Conservation (phyloP, 148 eudicot genomes). For the Tetragonia tetragonoides region DNA sequence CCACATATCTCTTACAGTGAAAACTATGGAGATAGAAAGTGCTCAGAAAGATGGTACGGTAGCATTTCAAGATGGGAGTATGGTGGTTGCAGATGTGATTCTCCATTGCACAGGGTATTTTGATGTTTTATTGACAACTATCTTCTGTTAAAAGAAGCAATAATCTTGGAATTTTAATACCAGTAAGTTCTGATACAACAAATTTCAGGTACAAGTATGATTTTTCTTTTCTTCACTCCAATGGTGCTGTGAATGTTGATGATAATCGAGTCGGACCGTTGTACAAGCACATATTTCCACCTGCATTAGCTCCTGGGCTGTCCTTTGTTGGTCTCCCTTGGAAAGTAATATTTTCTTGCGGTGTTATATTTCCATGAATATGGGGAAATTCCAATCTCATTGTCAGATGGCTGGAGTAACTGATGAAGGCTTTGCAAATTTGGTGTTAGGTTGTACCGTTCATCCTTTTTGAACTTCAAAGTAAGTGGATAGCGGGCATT, state of each 20-base stretch:
- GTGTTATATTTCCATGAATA: background rate
- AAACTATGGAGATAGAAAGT: conserved; percentile 57
- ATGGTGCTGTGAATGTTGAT: conserved; percentile 54
- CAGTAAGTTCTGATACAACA: conserved; percentile 3
- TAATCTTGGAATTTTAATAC: background rate
- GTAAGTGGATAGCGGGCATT: conserved; percentile 85
- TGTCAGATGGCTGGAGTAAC: conserved; percentile 4
- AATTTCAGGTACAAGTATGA: conserved; percentile 73
- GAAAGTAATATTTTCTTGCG: conserved; percentile 45
- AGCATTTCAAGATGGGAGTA: conserved; percentile 56
- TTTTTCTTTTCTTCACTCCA: conserved; percentile 79
- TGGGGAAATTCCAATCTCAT: background rate
- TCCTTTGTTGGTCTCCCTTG: conserved; percentile 92
- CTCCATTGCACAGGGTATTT: conserved; percentile 91
- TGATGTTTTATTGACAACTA: background rate
- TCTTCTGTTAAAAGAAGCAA: background rate
- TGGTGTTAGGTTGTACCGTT: conserved; percentile 65
- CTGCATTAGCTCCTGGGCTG: conserved; percentile 77
- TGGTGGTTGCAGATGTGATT: conserved; percentile 63
- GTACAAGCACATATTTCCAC: conserved; percentile 90
- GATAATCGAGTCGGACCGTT: conserved; percentile 92
- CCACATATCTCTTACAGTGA: conserved; percentile 16
- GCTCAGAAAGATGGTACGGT: conserved; percentile 65
- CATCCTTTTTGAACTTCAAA: conserved; percentile 70
- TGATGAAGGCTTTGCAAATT: background rate